Evolutionary conservation across 2,329 filamentous ascomycete genomes (phyloP), one percentile per base, ranked within the genome.

Genomic region (Acephala macrosclerotiorum): DNA sequence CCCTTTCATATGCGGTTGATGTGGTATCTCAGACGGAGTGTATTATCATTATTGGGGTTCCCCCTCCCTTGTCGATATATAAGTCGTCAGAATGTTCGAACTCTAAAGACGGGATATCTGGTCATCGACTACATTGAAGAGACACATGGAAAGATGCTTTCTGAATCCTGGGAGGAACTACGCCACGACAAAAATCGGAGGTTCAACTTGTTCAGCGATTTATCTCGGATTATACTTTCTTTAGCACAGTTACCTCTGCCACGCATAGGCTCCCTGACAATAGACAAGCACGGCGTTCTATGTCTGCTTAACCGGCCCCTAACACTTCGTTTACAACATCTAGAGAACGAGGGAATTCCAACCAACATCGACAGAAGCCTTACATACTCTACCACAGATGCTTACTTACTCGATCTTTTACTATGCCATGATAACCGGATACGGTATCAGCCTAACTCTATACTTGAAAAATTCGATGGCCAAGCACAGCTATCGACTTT

Each of bases 301-400:
- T 53, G 38, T 14, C 70, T 80, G 6, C 66, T 66, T 18, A 81
- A 81, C 69, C 77, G 77, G 2, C 79, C 79, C 33, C 70, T 80
- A 22, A 75, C 71, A 22, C 70, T 75, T 65, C 70, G 70, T 16
- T 66, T 79, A 12, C 72, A 77, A 42, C 56, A 71, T 66, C n/a
- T 78, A 14, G 77, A 80, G 66, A 80, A 79, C 59, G 73, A 74
- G 45, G 70, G 70, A 0, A 73, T 79, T 60, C 70, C 74, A 35
- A 76, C 72, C 8, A 73, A 74, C 36, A 79, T 81, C 11, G 67
- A 66, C 18, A 71, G 76, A 18, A 57, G 61, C 36, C 59, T 71
- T 14, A 80, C 77, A 6, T 80, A 79, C 70, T 6, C 71, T 7
- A 61, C 61, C 33, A 47, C 73, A 58, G 66, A 77, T 69, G 56